Percentiles rank a stretch among this genome's conserved stretches.
Evolutionary conservation across 768 basidiomycete species (phyloP).

Genomic region (Amanita muscaria): DNA sequence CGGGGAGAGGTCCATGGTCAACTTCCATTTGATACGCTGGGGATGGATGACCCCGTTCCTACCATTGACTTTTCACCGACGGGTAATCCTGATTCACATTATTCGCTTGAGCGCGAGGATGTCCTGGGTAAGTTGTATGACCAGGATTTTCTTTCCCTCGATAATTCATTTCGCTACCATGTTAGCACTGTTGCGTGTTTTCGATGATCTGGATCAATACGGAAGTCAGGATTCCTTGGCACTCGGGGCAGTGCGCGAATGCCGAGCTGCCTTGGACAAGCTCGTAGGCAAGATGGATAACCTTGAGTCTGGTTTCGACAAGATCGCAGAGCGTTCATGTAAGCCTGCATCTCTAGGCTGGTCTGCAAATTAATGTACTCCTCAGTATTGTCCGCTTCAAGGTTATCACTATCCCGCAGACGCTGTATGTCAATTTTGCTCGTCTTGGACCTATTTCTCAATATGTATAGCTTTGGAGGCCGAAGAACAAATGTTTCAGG

Average conservation of each 20-base stretch:
- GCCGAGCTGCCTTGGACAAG: conserved; percentile 55
- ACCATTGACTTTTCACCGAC: conserved; percentile 71
- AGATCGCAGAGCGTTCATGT: conserved; percentile 81
- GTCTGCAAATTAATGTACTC: conserved; percentile 4
- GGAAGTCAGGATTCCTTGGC: conserved; percentile 36
- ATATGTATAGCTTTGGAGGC: conserved; percentile 50
- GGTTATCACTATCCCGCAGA: conserved; percentile 57
- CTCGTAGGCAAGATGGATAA: conserved; percentile 71
- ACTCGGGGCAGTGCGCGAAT: conserved; percentile 50
- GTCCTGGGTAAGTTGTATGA: conserved; percentile 51
- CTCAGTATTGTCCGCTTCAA: conserved; percentile 69
- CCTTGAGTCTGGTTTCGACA: conserved; percentile 74
- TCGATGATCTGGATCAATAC: conserved; percentile 59
- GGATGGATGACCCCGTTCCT: conserved; percentile 76
- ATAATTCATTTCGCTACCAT: conserved; percentile 9
- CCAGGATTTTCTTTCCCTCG: conserved; percentile 9
- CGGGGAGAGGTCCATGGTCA: conserved; percentile 76
- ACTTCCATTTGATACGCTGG: conserved; percentile 77
- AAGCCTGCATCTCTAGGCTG: conserved; percentile 21
- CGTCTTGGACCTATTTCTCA: conserved; percentile 8
- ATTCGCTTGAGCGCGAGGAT: conserved; percentile 64
- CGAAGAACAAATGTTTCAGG: conserved; percentile 69
- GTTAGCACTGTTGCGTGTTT: conserved; percentile 48
- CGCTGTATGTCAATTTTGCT: conserved; percentile 48
- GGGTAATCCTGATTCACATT: conserved; percentile 51